phyloP scores from a whole-genome alignment of 164 flowering plant species.

The Berberis vulgaris region DNA sequence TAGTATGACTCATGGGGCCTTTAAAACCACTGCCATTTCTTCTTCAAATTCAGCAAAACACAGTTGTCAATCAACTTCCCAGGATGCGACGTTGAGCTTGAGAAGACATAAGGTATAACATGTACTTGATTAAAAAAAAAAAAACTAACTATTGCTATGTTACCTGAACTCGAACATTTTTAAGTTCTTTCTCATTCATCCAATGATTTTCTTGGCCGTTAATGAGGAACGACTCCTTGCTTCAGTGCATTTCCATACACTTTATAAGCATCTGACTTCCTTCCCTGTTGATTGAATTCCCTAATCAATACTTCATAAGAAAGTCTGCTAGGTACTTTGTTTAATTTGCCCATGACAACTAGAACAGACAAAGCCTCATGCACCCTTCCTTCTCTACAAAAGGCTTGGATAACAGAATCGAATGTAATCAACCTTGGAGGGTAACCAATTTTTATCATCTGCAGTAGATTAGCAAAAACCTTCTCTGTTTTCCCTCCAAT shows the following conservation, averaged over 20 bases:
- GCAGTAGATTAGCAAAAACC: constrained; percentile 30
- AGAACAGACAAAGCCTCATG: constrained; percentile 40
- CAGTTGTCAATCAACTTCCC: too few species aligned
- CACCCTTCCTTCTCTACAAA: constrained; percentile 45
- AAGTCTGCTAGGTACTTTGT: constrained; percentile 24
- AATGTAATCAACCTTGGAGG: constrained; percentile 36
- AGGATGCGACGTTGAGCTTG: too few species aligned
- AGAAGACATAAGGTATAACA: too few species aligned
- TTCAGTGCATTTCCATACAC: constrained; percentile 50
- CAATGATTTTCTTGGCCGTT: constrained; percentile 14
- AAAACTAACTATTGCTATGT: too few species aligned
- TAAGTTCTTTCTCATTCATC: neutral
- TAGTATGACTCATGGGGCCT: too few species aligned
- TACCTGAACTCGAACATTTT: too few species aligned
- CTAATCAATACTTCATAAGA: constrained; percentile 39
- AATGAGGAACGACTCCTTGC: constrained; percentile 32
- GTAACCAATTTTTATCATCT: constrained; percentile 40
- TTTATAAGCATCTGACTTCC: constrained; percentile 25
- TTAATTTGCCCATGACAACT: constrained; percentile 22
- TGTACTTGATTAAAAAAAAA: too few species aligned
- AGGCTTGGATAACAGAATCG: constrained; percentile 35
- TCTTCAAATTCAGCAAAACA: too few species aligned
- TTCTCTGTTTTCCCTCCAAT: constrained; percentile 29
- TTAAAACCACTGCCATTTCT: too few species aligned
- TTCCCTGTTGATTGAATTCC: constrained; percentile 35